Evolutionary conservation across 257 asterid species (phyloP).

Genomic region (Ocimum tenuiflorum): DNA sequence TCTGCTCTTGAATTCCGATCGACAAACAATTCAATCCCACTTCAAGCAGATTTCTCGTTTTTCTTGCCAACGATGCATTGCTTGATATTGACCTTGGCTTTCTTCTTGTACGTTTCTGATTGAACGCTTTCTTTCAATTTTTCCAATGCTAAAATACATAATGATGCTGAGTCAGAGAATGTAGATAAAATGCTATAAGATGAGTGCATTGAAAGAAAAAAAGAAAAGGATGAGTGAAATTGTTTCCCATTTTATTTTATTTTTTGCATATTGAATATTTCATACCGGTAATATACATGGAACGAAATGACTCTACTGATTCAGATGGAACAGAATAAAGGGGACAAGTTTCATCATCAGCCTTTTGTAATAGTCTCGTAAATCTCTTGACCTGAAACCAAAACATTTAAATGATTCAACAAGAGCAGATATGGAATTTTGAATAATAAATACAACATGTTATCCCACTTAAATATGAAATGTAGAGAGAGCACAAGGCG

Average conservation of each 20-base stretch:
- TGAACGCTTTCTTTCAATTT: conserved; percentile 56
- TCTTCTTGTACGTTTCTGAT: conserved; percentile 38
- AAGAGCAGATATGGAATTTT: too few relatives aligned
- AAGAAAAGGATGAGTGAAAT: background rate
- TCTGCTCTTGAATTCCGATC: too few relatives aligned
- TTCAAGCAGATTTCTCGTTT: conserved; percentile 23
- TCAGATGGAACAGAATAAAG: conserved; percentile 47
- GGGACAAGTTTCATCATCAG: conserved; percentile 56
- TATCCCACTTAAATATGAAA: too few relatives aligned
- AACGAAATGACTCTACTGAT: conserved; percentile 44
- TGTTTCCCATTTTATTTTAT: background rate
- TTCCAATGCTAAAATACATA: conserved; percentile 55
- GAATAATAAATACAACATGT: too few relatives aligned
- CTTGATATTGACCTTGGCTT: conserved; percentile 31
- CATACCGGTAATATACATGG: conserved; percentile 50
- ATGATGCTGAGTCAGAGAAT: too few relatives aligned
- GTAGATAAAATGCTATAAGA: too few relatives aligned
- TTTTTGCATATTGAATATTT: background rate
- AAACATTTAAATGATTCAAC: too few relatives aligned
- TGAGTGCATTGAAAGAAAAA: too few relatives aligned
- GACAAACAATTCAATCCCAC: background rate
- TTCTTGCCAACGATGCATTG: conserved; percentile 17
- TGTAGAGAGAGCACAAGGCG: too few relatives aligned
- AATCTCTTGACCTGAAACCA: conserved; percentile 53
- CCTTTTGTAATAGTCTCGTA: conserved; percentile 60